Evolutionary conservation across 768 basidiomycete species (phyloP).

Genomic region (Galerina marginata): DNA sequence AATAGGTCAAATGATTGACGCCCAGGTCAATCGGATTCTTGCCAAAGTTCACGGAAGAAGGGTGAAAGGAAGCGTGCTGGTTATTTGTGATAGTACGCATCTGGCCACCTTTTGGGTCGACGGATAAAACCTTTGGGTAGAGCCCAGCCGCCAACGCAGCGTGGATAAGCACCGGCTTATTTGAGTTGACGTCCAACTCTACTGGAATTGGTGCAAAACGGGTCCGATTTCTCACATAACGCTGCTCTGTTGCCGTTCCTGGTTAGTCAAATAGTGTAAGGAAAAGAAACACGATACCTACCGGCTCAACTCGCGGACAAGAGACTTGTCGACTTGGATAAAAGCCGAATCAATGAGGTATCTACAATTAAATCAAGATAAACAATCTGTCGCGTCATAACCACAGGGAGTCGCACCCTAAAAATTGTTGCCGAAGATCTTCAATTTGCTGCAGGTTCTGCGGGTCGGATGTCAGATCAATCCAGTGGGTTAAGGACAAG

Average conservation of each 20-base stretch:
- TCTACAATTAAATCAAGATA: conserved; percentile 38
- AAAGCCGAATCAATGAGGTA: conserved; percentile 91
- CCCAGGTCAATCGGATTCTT: conserved; percentile 71
- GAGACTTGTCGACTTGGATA: conserved; percentile 66
- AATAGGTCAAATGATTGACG: conserved; percentile 78
- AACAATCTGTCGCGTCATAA: conserved; percentile 1
- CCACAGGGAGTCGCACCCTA: conserved; percentile 52
- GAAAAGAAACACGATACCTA: conserved; percentile 22
- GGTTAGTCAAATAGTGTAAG: conserved; percentile 1
- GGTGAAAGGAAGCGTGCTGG: conserved; percentile 81
- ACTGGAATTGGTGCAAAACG: conserved; percentile 80
- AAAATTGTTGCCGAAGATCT: conserved; percentile 90
- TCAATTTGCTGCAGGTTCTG: conserved; percentile 96
- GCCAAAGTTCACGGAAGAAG: conserved; percentile 89
- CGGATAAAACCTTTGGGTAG: conserved; percentile 85
- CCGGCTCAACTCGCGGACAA: conserved; percentile 78
- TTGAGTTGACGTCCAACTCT: conserved; percentile 72
- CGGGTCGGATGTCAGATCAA: not conserved
- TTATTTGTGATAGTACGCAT: conserved; percentile 85
- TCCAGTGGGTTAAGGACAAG: not conserved
- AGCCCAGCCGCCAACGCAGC: conserved; percentile 86
- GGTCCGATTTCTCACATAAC: conserved; percentile 74
- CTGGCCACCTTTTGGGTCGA: conserved; percentile 66
- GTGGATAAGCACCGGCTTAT: conserved; percentile 69
- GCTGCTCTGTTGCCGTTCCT: conserved; percentile 53